Evolutionary conservation across 345 rosid genomes (phyloP).

Genomic region (Pistacia vera): DNA sequence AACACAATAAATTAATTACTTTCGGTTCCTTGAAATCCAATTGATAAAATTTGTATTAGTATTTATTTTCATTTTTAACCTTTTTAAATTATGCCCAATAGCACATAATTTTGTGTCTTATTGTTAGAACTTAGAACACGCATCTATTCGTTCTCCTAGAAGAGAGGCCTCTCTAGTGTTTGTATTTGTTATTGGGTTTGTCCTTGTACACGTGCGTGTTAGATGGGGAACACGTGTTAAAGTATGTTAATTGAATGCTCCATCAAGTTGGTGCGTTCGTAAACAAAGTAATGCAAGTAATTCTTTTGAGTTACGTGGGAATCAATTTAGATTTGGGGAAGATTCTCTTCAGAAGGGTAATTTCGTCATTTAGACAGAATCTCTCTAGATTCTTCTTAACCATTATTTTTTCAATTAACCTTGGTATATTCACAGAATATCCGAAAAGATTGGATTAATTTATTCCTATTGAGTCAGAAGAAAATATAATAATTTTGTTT

Average conservation of each 20-base stretch:
- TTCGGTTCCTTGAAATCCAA: too few relatives aligned
- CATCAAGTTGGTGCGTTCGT: not conserved
- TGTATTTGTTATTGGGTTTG: too few relatives aligned
- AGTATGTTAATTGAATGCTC: not conserved
- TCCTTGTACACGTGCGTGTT: not conserved
- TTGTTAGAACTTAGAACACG: too few relatives aligned
- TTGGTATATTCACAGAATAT: not conserved
- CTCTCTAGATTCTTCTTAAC: not conserved
- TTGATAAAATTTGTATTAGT: too few relatives aligned
- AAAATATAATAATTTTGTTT: not conserved
- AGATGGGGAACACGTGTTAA: not conserved
- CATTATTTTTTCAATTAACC: not conserved
- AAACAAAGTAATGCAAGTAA: not conserved
- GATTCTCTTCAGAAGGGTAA: slow-evolving; percentile 4
- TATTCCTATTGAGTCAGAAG: not conserved
- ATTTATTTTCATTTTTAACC: too few relatives aligned
- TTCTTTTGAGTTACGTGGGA: not conserved
- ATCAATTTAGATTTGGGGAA: not conserved
- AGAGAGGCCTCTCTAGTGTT: too few relatives aligned
- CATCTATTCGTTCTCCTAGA: too few relatives aligned
- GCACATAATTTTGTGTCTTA: too few relatives aligned
- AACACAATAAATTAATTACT: too few relatives aligned
- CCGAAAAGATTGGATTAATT: not conserved
- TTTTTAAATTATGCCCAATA: too few relatives aligned
- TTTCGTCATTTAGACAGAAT: not conserved